Evolutionary conservation across 257 asterid species (phyloP), one percentile per base, ranked within the genome.

Genomic region (Linderniella brevidens): DNA sequence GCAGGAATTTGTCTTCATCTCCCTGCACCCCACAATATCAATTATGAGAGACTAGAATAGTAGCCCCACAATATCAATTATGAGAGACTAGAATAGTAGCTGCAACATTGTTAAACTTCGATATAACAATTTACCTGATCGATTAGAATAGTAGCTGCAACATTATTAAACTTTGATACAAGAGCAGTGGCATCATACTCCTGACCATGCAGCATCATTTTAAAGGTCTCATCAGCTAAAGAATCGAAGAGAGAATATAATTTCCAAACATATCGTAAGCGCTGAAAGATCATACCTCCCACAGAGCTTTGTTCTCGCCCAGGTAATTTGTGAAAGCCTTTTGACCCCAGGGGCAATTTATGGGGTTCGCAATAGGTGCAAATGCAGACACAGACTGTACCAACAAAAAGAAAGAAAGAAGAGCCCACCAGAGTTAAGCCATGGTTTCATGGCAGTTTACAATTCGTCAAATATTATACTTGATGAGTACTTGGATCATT

Each of bases 331-430:
- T 64, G 71, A 90, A 85, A 52, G 98, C 98, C 69, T 90, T 90
- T 67, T 78, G 81, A 58, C 98, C 98, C 98, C 98, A 90, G 3
- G 94, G 93, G 57, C 94, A 90, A 57, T 77, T 79, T 15, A 70
- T 47, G 13, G 99, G 99, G 69, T 90, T 77, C 17, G 37, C 72
- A 54, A 90, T 61, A 55, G 99, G 99, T 8, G 99, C 66, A 63
- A 90, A 85, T 15, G 94, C 96, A 3, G 96, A 90, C 45, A 85
- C 99, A 1, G 99, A 81, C 99, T 90, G 74, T 25, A 49, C 52
- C 48, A 1, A 25, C 44, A 50, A 35, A 50, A 35, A 48, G 20
- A 8, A 1, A 1, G n/a, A 15, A 58, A 25, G 37, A 49, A 36
- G 25, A 32, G 41, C 40, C 49, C 32, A 25, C 15, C 25, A 20